Conservation (phyloP, 495 filamentous ascomycete genomes). For the Penicillium dipodomyicola region DNA sequence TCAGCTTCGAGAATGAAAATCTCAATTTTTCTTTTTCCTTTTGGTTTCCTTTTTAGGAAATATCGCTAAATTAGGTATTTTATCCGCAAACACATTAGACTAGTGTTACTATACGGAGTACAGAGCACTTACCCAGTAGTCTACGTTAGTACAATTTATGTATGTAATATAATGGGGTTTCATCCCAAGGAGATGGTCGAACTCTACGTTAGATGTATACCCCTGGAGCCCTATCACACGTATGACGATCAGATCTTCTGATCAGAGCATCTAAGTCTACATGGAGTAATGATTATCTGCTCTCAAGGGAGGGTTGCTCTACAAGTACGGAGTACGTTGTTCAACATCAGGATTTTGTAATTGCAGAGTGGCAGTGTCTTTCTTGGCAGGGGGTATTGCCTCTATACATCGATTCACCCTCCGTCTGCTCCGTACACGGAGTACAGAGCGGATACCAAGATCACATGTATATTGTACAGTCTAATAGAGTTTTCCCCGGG, state of each 20-base stretch:
- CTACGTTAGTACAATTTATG: neutral
- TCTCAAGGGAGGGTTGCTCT: neutral
- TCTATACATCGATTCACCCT: neutral
- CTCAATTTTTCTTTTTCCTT: neutral
- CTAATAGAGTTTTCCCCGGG: constrained; percentile 8
- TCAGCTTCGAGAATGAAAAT: constrained; percentile 12
- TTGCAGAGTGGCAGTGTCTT: neutral
- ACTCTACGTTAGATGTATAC: neutral
- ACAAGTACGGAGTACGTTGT: no score
- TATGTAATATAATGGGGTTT: constrained; percentile 1
- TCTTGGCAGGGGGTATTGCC: neutral
- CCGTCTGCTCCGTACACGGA: neutral
- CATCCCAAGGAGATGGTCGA: neutral
- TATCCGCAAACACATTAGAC: neutral
- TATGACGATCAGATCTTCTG: constrained; percentile 9
- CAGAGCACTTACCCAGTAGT: neutral
- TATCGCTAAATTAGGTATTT: neutral
- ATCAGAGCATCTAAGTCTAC: neutral
- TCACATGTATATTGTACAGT: neutral
- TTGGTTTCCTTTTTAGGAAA: neutral
- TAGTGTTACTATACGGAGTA: no score
- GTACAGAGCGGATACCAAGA: neutral
- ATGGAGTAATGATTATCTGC: neutral
- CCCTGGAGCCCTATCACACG: constrained; percentile 3
- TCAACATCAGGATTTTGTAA: neutral